Evolutionary conservation across 192 early-diverging fungal species (phyloP).

Genomic region (Rhizophlyctis rosea): DNA sequence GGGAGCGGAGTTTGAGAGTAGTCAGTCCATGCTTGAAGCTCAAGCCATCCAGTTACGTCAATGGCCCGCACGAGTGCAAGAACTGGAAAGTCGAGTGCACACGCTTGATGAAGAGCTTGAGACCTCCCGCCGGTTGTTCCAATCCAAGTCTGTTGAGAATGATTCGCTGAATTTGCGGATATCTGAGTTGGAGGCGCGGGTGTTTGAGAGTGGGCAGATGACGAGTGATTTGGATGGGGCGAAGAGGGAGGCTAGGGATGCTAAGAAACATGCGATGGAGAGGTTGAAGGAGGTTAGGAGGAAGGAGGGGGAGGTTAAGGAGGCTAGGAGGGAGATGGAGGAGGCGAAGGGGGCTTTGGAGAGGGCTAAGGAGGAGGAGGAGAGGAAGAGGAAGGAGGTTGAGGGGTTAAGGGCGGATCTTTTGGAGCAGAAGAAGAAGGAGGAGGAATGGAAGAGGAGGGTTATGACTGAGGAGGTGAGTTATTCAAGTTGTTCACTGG

Average conservation of each 20-base stretch:
- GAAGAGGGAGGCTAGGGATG: constrained; percentile 33
- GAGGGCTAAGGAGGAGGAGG: constrained; percentile 39
- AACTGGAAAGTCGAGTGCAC: constrained; percentile 36
- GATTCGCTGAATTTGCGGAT: constrained; percentile 40
- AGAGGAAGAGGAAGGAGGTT: constrained; percentile 40
- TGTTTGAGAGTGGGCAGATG: constrained; percentile 40
- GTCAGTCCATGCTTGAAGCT: constrained; percentile 15
- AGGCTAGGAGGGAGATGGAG: constrained; percentile 42
- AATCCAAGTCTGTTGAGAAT: constrained; percentile 49
- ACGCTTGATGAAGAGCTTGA: constrained; percentile 51
- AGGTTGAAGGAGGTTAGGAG: constrained; percentile 42
- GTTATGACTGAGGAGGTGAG: constrained; percentile 19
- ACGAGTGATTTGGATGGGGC: constrained; percentile 15
- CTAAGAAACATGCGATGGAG: constrained; percentile 19
- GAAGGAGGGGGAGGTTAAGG: constrained; percentile 50
- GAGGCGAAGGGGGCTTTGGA: constrained; percentile 53
- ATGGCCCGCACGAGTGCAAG: constrained; percentile 25
- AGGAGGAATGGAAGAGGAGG: constrained; percentile 43
- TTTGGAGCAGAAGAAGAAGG: constrained; percentile 19
- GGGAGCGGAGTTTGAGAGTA: constrained; percentile 17
- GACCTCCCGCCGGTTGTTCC: constrained; percentile 49
- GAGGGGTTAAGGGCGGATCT: constrained; percentile 41
- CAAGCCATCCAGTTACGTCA: constrained; percentile 26
- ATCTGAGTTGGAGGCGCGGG: constrained; percentile 49
- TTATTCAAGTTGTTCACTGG: not conserved